Conservation (phyloP, 1,284 basidiomycete species). For the Golubevia sp. region DNA sequence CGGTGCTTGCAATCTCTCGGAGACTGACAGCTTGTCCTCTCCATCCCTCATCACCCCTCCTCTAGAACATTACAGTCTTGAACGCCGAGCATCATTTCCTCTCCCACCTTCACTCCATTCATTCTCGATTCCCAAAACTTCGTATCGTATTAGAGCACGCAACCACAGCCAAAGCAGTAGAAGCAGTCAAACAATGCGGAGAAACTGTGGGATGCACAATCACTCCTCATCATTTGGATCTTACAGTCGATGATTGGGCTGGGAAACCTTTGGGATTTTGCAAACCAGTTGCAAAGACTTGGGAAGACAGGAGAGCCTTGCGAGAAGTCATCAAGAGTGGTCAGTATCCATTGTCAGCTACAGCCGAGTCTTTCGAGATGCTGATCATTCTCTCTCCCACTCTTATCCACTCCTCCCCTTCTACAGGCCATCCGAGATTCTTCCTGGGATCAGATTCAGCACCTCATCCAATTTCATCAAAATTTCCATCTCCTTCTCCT, state of each 20-base stretch:
- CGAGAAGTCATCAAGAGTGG: conserved; percentile 72
- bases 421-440: conserved; percentile 84
- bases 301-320: conserved; percentile 84
- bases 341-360: conserved; percentile 9
- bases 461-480: conserved; percentile 82
- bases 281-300: conserved; percentile 97
- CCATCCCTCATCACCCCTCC: background rate
- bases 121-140: conserved; percentile 83
- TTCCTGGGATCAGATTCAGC: conserved; percentile 98
- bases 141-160: conserved; percentile 98
- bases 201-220: conserved; percentile 93
- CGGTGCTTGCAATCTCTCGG: background rate
- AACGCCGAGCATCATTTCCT: conserved; percentile 93
- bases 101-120: conserved; percentile 82
- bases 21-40: too few relatives aligned
- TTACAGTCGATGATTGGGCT: conserved; percentile 97
- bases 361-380: background rate
- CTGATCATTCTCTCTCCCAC: background rate
- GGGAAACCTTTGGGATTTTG: conserved; percentile 95
- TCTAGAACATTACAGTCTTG: conserved; percentile 84
- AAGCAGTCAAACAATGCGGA: conserved; percentile 68
- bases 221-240: conserved; percentile 91
- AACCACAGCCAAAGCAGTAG: conserved; percentile 94
- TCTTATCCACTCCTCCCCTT: background rate
- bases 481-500: conserved; percentile 67